Base-by-base conservation (phyloP, 75 land plant species). In the Selaginella moellendorffii region DNA sequence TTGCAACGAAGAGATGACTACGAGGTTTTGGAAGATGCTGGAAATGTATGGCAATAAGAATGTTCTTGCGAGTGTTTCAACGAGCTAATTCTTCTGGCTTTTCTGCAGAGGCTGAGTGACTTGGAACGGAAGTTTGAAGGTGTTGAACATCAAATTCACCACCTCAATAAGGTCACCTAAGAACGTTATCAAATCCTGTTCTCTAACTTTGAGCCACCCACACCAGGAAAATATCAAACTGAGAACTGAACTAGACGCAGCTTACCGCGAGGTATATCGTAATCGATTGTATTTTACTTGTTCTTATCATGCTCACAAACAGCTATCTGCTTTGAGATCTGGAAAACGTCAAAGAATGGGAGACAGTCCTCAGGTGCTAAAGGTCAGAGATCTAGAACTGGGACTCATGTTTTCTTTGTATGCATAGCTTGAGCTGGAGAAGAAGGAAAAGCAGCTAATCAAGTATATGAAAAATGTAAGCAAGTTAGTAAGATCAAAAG, bases 191-290 rank as follows among this genome's bases (percentile, higher is more conserved):
- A 14, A 36, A 14, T 36, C 14, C 46, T 5, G 14, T 36, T 36
- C 10, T 5, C 14, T 36, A 5, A 36, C 14, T 36, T 36, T 36
- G 46, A 5, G 46, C n/a, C n/a, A n/a, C n/a, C n/a, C n/a, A n/a
- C n/a, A n/a, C n/a, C 70, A 73, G 75, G 75, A 73, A 27, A 73
- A 73, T 63, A 30, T 64, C 0, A 73, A 59, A 42, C 75, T 73
- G 27, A n/a, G 66, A 58, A 73, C 59, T 63, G 75, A 73, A 59
- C 66, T 73, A 17, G 62, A 73, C 30, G 28, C 30, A n/a, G 75
- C 75, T 19, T 54, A 68, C 29, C n/a, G 36, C 24, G 65, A 73
- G 64, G 75, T 73, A 56, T 14, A 36, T 5, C 14, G 5, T 5
- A 5, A 36, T 36, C 5, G 46, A 5, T 36, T 36, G 14, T 36